Conservation (phyloP, 2,329 filamentous ascomycete genomes). For the Xylaria sp. region DNA sequence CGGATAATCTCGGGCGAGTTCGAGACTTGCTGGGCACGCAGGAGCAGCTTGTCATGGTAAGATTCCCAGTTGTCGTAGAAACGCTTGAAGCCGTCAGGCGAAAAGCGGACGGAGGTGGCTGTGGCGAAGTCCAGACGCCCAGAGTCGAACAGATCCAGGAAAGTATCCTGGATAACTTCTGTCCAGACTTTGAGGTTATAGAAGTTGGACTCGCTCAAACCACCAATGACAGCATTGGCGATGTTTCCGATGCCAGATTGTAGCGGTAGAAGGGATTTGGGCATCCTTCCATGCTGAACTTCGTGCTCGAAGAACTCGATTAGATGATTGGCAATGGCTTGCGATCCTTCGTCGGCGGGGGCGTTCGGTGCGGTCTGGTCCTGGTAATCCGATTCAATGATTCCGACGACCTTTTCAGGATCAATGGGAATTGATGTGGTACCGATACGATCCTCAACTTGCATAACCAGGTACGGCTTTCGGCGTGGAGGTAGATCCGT, state of each 20-base stretch:
- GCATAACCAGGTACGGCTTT: slow-evolving; percentile 88
- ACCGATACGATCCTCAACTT: slow-evolving; percentile 86
- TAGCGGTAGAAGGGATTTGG: slow-evolving; percentile 78
- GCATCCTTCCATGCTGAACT: slow-evolving; percentile 79
- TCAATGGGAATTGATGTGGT: slow-evolving; percentile 84
- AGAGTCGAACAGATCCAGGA: slow-evolving; percentile 91
- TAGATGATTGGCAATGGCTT: slow-evolving; percentile 78
- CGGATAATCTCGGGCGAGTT: slow-evolving; percentile 93
- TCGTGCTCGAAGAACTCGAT: slow-evolving; percentile 89
- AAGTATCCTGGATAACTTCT: slow-evolving; percentile 91
- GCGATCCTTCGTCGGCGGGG: slow-evolving; percentile 77
- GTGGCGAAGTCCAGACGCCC: slow-evolving; percentile 90
- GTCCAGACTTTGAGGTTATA: slow-evolving; percentile 92
- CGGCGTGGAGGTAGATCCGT: slow-evolving; percentile 82
- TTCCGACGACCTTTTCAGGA: slow-evolving; percentile 82
- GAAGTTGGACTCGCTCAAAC: slow-evolving; percentile 83
- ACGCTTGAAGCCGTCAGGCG: slow-evolving; percentile 87
- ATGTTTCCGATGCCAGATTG: slow-evolving; percentile 94
- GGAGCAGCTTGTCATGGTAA: slow-evolving; percentile 83
- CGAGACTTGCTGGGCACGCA: slow-evolving; percentile 87
- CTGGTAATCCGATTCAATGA: slow-evolving; percentile 86
- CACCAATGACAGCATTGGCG: slow-evolving; percentile 89
- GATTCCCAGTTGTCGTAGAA: slow-evolving; percentile 88
- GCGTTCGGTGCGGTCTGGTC: slow-evolving; percentile 79
- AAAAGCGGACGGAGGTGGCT: slow-evolving; percentile 89